phyloP scores from a whole-genome alignment of 2,329 filamentous ascomycete species.

The Acarospora socialis region DNA sequence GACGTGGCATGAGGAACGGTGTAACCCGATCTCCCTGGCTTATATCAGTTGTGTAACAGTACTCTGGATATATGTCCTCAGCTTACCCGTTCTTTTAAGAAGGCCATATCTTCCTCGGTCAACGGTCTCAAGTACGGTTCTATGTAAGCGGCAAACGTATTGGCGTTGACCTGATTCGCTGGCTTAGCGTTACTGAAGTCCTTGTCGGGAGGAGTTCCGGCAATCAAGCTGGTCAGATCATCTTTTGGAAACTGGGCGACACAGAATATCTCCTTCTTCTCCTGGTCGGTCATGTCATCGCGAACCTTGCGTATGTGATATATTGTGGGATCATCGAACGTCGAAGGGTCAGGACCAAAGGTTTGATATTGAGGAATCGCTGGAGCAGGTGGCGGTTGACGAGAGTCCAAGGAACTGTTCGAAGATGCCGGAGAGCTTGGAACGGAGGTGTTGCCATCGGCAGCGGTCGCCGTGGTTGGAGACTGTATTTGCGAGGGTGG shows the following conservation, averaged over 20 bases:
- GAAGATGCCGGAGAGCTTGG: slow-evolving; percentile 9
- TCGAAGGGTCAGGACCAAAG: slow-evolving; percentile 82
- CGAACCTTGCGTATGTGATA: slow-evolving; percentile 76
- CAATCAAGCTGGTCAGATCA: slow-evolving; percentile 71
- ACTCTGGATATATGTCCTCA: background rate
- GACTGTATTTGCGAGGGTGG: slow-evolving; percentile 13
- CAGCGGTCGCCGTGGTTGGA: slow-evolving; percentile 8
- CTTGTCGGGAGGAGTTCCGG: slow-evolving; percentile 78
- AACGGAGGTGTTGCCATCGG: too few species aligned
- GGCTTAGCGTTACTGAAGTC: slow-evolving; percentile 94
- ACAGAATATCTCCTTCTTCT: slow-evolving; percentile 75
- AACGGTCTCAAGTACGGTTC: slow-evolving; percentile 84
- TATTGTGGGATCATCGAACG: slow-evolving; percentile 79
- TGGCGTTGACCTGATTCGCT: slow-evolving; percentile 83
- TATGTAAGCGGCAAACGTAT: slow-evolving; percentile 81
- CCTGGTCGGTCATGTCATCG: slow-evolving; percentile 66
- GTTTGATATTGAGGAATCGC: slow-evolving; percentile 61
- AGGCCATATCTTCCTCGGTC: slow-evolving; percentile 86
- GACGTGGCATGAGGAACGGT: slow-evolving; percentile 74
- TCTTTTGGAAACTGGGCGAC: slow-evolving; percentile 70
- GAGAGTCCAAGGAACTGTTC: slow-evolving; percentile 35
- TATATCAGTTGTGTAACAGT: slow-evolving; percentile 8
- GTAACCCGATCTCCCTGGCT: slow-evolving; percentile 57
- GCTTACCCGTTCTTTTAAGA: slow-evolving; percentile 62
- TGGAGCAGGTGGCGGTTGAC: slow-evolving; percentile 46